Evolutionary conservation across 441 rosid genomes (phyloP), one percentile per base, ranked within the genome.

Genomic region (Brassica balearica): DNA sequence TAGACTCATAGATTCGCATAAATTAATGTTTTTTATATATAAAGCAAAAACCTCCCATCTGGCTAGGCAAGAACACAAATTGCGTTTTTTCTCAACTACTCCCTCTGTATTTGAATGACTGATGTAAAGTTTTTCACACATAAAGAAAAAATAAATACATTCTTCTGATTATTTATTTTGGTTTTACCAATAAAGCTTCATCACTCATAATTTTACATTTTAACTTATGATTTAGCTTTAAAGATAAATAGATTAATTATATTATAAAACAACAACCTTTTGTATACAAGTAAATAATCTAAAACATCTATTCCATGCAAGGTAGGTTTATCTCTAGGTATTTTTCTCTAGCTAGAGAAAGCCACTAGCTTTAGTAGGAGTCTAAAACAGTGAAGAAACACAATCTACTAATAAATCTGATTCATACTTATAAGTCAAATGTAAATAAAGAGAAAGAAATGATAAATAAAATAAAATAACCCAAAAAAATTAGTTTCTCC

Each of bases 271-370:
- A 23, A 2, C 27, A 23, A 0, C 3, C 27, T 23, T 23, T 23
- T 23, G 27, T 23, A 23, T 23, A 23, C 27, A 23, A 23, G 27
- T 23, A 23, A 23, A 23, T 2, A 23, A 23, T 23, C 27, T 23
- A 23, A 23, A 23, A 23, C 27, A 23, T 23, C 65, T 25, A 25
- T 25, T 61, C 4, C 34, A 23, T 43, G 79, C 73, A 68, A 25
- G 22, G 10, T 9, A 48, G 62, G 36, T 12, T 4, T 9, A 15
- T 46, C 29, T 55, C 20, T 27, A 59, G 69, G 32, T 64, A 22
- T 11, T 68, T 67, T 48, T 43, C 20, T 58, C 25, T 68, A 75
- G 36, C 68, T 46, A 60, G 53, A 75, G 69, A 68, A 68, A 4
- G 2, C 53, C 43, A 53, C 7, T 64, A 64, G 23, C 68, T 64